Base-by-base conservation (phyloP, 176 grass and related monocot genomes). In the Alloteropsis semialata region DNA sequence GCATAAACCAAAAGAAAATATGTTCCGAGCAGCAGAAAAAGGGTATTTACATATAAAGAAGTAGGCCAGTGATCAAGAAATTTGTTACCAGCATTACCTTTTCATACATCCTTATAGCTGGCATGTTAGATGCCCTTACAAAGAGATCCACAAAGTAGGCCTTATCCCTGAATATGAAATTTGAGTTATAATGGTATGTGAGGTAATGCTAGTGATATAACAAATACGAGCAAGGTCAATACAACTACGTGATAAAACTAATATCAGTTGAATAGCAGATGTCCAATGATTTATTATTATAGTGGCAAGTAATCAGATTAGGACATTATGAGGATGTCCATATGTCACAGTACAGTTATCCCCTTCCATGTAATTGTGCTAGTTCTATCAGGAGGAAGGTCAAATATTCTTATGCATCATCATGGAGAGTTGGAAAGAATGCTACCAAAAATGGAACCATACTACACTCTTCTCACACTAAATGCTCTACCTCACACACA, bases 141-240 rank as follows among this genome's bases (percentile, higher is more conserved):
- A 99, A 99, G 43, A 99, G 93, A 85, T 99, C 96, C 53, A 99
- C 96, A 89, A 99, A 99, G 88, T 99, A 99, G 5, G 96, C 93
- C 83, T 99, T 99, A 72, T 99, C 96, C 87, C 96, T 99, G 79
- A 25, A 85, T 17, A 84, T 15, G n/a, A 86, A 17, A 87, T 66
- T 14, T 5, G 16, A 36, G 34, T 75, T 65, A 63, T 65, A 85
- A 59, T 13, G 9, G 60, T 13, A 57, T 77, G 39, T 39, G 34
- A 34, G 43, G 33, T 82, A 64, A 81, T 14, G 18, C 0, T 46
- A 62, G 27, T 48, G 18, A 78, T 45, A 63, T 54, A 37, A 65
- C 17, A 63, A 69, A 5, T 56, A 75, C 32, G 32, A 67, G 51
- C 4, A 72, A 72, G 37, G 5, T 2, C 9, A 62, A 36, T 27